Evolutionary conservation across 164 flowering plant species (phyloP), one percentile per base, ranked within the genome.

Genomic region (Annona squamosa): DNA sequence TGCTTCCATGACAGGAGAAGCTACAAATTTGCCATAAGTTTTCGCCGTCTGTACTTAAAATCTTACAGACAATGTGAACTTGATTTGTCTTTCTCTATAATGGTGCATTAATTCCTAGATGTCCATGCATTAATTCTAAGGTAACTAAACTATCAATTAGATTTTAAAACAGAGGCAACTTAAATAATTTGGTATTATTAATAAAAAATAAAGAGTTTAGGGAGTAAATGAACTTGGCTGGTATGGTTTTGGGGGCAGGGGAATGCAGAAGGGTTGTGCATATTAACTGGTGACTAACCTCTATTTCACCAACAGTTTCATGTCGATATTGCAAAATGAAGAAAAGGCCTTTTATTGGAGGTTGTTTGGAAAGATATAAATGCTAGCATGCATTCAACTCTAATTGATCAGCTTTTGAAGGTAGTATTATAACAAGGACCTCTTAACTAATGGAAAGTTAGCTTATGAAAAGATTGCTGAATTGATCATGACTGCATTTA

Each of bases 351-450:
- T 80, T 97, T 17, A 81, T 81, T 96, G 95, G 98, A 91, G 76
- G 86, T 57, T 72, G 76, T 89, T 72, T 98, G 93, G 81, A 89
- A 87, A 77, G 98, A 96, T 72, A 88, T 96, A 3, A 93, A 88
- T 74, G 19, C 97, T 57, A 88, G 89, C 86, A 95, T 95, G 99
- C 89, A 98, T 10, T 82, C 95, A 17, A 91, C 93, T 76, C 79
- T 95, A 43, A 76, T 95, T 61, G 99, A 95, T 77, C 93, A 98
- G 99, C 99, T 95, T 75, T 95, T 93, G 44, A 98, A 95, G 97
- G 99, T 91, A 83, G 77, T 1, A 26, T 26, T 1, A 26, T 26
- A 45, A 18, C 68, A 12, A 13, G 12, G 46, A 9, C 47, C 42
- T 46, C 45, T 42, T 66, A 18, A 12, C 43, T 66, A 42, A 19